A percentile compares a stretch with the other conserved stretches of the same genome.
Conservation (phyloP, 495 filamentous ascomycete species). For the Penicillium soppii region DNA sequence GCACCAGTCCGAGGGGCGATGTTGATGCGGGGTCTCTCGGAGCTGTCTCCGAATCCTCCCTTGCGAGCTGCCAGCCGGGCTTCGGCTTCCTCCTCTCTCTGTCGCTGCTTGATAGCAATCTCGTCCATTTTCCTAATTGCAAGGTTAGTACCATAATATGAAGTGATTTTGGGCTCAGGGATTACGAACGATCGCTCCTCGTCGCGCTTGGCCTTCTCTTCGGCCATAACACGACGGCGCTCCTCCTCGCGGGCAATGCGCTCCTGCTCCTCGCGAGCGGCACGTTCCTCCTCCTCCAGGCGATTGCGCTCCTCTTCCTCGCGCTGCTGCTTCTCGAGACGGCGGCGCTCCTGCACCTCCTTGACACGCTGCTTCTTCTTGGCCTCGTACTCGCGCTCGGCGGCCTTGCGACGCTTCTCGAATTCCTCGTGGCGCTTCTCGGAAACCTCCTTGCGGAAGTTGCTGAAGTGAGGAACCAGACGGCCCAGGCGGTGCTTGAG, state of each 20-base stretch:
- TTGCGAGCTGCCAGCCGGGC: slow-evolving; percentile 52
- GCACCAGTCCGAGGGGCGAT: slow-evolving; percentile 52
- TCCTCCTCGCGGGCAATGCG: slow-evolving; percentile 72
- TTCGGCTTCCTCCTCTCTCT: slow-evolving; percentile 69
- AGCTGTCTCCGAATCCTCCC: slow-evolving; percentile 46
- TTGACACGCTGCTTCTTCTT: slow-evolving; percentile 83
- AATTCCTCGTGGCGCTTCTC: slow-evolving; percentile 92
- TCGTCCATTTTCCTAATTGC: slow-evolving; percentile 61
- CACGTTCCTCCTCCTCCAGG: slow-evolving; percentile 83
- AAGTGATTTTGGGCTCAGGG: slow-evolving; percentile 16
- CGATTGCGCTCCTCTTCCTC: slow-evolving; percentile 75
- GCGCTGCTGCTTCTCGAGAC: slow-evolving; percentile 72
- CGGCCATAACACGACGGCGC: slow-evolving; percentile 57
- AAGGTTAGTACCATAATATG: background rate
- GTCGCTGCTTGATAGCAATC: slow-evolving; percentile 59
- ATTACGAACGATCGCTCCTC: slow-evolving; percentile 71
- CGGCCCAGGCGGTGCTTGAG: slow-evolving; percentile 88
- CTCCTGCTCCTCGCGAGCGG: slow-evolving; percentile 77
- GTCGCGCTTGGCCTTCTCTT: slow-evolving; percentile 77
- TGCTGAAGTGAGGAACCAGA: slow-evolving; percentile 77
- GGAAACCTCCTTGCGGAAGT: slow-evolving; percentile 73
- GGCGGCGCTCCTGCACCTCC: slow-evolving; percentile 72
- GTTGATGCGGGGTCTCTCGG: slow-evolving; percentile 65
- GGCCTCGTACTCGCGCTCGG: slow-evolving; percentile 84
- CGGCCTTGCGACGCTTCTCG: slow-evolving; percentile 84